Base-by-base conservation (phyloP, 768 basidiomycete species). In the Tylopilus plumbeoviolaceoides region DNA sequence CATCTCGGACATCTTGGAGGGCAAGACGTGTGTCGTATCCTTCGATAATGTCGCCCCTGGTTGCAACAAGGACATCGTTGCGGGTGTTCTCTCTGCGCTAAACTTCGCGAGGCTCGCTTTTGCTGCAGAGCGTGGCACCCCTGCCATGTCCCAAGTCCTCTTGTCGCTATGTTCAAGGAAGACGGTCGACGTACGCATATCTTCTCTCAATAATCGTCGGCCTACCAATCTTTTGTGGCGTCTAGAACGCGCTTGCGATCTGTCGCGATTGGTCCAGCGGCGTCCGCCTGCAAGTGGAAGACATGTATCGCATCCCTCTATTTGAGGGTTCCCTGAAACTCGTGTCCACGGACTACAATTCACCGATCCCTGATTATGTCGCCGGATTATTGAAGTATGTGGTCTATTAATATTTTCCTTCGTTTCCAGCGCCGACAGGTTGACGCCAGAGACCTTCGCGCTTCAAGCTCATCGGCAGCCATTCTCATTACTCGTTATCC, bases 401-500 rank as follows among this genome's bases (percentile, higher is more conserved):
- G 6, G 2, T 18, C 25, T 47, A 0, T 3, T 14, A 2, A 0
- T 6, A 10, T 7, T 7, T 14, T 23, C 4, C 7, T 3, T 23
- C 11, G 15, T 36, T 40, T 35, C 10, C 11, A 20, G 30, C 14
- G 15, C 47, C 56, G 12, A 64, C 21, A 11, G 1, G 38, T 23
- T 31, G 51, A 41, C 54, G 58, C 33, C 58, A 75, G 65, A 45
- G 58, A 61, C 28, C 47, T 59, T 54, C 63, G 50, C 17, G 48
- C 46, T 17, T 41, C 30, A 14, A 52, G 21, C 23, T 63, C 48
- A 42, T 63, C 51, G 62, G 72, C 40, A 59, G 73, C 28, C 71
- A 72, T 48, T 25, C 66, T 85, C 38, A 75, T 87, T 54, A 82
- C 83, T 4, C 80, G 81, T 14, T 78, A 78, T 40, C 84, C 84